Evolutionary conservation across 768 basidiomycete genomes (phyloP).

Genomic region (Phlegmacium glaucopus): DNA sequence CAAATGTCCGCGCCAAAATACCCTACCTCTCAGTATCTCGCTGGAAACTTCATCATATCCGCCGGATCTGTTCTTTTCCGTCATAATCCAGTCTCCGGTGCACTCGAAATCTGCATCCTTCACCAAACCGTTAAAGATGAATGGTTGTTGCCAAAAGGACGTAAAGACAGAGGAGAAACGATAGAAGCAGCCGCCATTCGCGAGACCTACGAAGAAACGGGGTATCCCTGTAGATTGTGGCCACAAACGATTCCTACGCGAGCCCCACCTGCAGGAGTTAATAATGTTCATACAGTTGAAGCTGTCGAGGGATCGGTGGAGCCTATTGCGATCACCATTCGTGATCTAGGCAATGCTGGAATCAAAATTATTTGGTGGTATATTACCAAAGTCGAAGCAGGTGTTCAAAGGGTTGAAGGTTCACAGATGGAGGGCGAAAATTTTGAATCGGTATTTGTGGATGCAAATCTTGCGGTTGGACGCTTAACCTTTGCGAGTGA

Average conservation of each 20-base stretch:
- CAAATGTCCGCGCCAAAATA: slow-evolving; percentile 17
- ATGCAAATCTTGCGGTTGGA: slow-evolving; percentile 30
- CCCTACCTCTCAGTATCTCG: slow-evolving; percentile 22
- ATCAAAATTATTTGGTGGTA: slow-evolving; percentile 52
- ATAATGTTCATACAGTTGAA: slow-evolving; percentile 22
- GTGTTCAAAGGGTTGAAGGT: slow-evolving; percentile 31
- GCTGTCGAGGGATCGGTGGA: slow-evolving; percentile 25
- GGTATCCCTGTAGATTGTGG: slow-evolving; percentile 50
- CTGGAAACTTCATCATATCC: slow-evolving; percentile 35
- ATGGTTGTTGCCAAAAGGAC: slow-evolving; percentile 57
- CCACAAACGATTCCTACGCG: slow-evolving; percentile 50
- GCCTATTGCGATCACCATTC: slow-evolving; percentile 30
- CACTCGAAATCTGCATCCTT: slow-evolving; percentile 37
- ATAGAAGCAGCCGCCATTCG: slow-evolving; percentile 50
- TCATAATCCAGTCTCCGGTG: slow-evolving; percentile 2
- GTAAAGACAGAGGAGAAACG: slow-evolving; percentile 55
- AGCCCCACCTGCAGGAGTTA: slow-evolving; percentile 48
- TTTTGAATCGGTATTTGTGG: slow-evolving; percentile 36
- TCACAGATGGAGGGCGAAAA: slow-evolving; percentile 42
- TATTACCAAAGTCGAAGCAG: slow-evolving; percentile 32
- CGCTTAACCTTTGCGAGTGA: slow-evolving; percentile 36
- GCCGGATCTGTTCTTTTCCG: slow-evolving; percentile 41
- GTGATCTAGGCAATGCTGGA: slow-evolving; percentile 16
- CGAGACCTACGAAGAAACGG: slow-evolving; percentile 67
- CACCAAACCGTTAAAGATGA: slow-evolving; percentile 24